Conservation (phyloP, 345 rosid genomes). For the Lepidium africanum region DNA sequence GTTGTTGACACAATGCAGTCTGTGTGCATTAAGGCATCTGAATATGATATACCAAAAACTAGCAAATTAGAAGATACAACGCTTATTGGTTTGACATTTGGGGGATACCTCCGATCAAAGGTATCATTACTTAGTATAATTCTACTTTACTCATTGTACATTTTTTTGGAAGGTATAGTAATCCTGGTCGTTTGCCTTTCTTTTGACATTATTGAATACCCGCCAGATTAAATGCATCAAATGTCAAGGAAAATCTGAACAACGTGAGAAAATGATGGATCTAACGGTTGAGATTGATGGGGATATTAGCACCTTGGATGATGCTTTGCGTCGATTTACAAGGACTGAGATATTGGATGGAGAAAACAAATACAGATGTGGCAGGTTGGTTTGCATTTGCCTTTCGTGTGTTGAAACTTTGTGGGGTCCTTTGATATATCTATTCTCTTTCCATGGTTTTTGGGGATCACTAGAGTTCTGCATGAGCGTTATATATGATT, state of each 20-base stretch:
- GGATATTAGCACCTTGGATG: slow-evolving; percentile 78
- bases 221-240: slow-evolving; percentile 81
- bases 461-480: not conserved
- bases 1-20: slow-evolving; percentile 91
- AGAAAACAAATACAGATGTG: slow-evolving; percentile 85
- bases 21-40: slow-evolving; percentile 63
- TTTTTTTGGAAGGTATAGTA: not conserved
- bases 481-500: not conserved
- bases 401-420: not conserved
- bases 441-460: not conserved
- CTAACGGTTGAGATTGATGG: slow-evolving; percentile 95
- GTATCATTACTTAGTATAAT: slow-evolving; percentile 27
- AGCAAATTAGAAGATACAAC: slow-evolving; percentile 66
- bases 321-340: slow-evolving; percentile 78
- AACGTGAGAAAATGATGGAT: slow-evolving; percentile 95
- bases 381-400: slow-evolving; percentile 51
- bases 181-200: slow-evolving; percentile 4
- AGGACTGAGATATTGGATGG: slow-evolving; percentile 90
- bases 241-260: slow-evolving; percentile 78
- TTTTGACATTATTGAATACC: not conserved
- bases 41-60: slow-evolving; percentile 31
- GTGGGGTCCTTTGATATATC: not conserved
- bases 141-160: not conserved
- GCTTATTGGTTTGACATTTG: slow-evolving; percentile 81
- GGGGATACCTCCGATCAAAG: slow-evolving; percentile 96